Percentiles rank a stretch among this genome's conserved stretches.
These are phyloP conservation scores for Fagus sylvatica DNA, from an alignment of 306 rosid species.

Conservation along the genomic window DNA sequence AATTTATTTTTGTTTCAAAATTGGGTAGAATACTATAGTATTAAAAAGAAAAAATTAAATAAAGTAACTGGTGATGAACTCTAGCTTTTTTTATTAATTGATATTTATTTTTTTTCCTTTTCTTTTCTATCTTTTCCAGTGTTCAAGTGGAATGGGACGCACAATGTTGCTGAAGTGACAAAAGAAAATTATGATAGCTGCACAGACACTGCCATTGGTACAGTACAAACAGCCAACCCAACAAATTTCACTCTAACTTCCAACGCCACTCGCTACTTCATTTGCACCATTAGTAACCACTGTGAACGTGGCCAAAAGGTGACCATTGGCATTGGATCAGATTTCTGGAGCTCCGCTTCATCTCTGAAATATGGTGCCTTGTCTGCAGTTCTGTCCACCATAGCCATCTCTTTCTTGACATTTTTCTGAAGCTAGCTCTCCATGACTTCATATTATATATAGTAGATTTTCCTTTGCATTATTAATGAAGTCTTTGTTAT, in stretches of 20 bases:
- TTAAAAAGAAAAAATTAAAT: no score
- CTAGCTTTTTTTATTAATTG: no score
- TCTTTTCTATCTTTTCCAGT: neutral
- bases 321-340: slow-evolving; percentile 19
- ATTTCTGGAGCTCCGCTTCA: neutral
- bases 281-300: slow-evolving; percentile 28
- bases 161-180: slow-evolving; percentile 29
- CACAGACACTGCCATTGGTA: slow-evolving; percentile 14
- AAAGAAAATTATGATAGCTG: slow-evolving; percentile 16
- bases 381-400: slow-evolving; percentile 17
- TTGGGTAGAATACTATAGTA: no score
- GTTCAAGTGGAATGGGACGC: slow-evolving; percentile 28
- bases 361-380: neutral
- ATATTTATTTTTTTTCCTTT: neutral
- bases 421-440: neutral
- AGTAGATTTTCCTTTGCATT: slow-evolving; percentile 17
- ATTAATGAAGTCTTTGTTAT: neutral
- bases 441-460: no score
- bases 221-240: slow-evolving; percentile 17
- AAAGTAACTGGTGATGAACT: no score
- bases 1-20: no score
- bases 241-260: slow-evolving; percentile 15
- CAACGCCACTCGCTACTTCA: slow-evolving; percentile 32
- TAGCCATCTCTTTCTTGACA: slow-evolving; percentile 1
- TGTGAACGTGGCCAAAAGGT: slow-evolving; percentile 39